These are phyloP conservation scores for Tulasnella sp. DNA, from an alignment of 768 basidiomycete genomes.

Conservation along the genomic window DNA sequence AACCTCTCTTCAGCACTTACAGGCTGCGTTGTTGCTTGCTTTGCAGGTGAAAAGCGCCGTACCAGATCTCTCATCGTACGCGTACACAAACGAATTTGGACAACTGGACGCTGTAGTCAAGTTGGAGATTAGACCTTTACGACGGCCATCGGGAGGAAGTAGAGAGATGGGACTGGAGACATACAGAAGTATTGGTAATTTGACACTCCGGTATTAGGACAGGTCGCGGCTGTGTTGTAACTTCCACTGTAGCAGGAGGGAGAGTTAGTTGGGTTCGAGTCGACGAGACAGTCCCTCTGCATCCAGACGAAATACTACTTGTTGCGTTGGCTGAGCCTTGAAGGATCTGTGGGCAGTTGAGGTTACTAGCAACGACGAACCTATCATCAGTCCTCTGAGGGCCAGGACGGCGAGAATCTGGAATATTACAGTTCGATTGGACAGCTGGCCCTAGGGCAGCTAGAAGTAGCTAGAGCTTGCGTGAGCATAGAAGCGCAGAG, in stretches of 20 bases:
- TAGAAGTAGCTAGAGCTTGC: neutral
- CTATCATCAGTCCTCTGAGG: neutral
- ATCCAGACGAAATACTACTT: neutral
- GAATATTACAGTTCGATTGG: neutral
- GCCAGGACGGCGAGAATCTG: too few species aligned
- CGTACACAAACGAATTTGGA: slow-evolving; percentile 15
- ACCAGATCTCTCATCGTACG: slow-evolving; percentile 16
- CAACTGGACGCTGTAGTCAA: slow-evolving; percentile 1
- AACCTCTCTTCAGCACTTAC: neutral
- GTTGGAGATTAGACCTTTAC: neutral
- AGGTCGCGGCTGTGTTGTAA: slow-evolving; percentile 12
- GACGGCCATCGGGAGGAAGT: neutral
- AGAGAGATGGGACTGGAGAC: neutral
- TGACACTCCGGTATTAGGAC: slow-evolving; percentile 12
- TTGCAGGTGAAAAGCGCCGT: slow-evolving; percentile 14
- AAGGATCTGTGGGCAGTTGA: neutral
- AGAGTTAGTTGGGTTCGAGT: slow-evolving; percentile 14
- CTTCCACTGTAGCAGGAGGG: slow-evolving; percentile 9
- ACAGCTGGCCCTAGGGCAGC: slow-evolving; percentile 1
- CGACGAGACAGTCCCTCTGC: slow-evolving; percentile 14
- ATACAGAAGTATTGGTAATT: slow-evolving; percentile 18
- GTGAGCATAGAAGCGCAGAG: neutral
- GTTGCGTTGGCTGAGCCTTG: neutral
- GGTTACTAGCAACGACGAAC: neutral
- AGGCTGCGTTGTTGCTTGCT: neutral